Evolutionary conservation across 305 asterid species (phyloP).

Genomic region (Fraxinus greggii): DNA sequence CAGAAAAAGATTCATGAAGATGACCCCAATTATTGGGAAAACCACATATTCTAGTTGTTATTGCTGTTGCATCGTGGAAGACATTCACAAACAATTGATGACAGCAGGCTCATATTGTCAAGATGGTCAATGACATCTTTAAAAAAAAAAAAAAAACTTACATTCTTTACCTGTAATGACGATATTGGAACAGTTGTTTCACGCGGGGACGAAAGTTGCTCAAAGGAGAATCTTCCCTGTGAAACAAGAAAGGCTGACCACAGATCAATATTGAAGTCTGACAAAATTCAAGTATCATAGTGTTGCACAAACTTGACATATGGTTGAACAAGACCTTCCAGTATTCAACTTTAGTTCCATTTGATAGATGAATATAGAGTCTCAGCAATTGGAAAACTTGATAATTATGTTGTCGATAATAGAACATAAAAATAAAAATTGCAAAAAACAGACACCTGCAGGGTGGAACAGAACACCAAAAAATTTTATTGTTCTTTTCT

Average conservation of each 20-base stretch:
- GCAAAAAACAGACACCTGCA: neutral
- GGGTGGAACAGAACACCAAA: conserved; percentile 11
- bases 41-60: neutral
- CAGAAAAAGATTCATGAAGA: neutral
- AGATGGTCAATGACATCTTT: conserved; percentile 7
- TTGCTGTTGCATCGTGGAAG: neutral
- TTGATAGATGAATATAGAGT: conserved; percentile 18
- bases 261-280: conserved; percentile 22
- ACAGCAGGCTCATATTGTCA: neutral
- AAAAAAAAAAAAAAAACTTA: conserved; percentile 14
- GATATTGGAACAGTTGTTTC: conserved; percentile 91
- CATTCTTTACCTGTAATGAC: conserved; percentile 84
- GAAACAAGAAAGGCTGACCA: conserved; percentile 27
- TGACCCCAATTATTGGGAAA: neutral
- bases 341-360: conserved; percentile 20
- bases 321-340: conserved; percentile 12
- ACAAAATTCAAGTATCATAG: conserved; percentile 22
- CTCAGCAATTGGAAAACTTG: conserved; percentile 15
- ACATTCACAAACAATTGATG: conserved; percentile 8
- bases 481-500: neutral
- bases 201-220: conserved; percentile 92
- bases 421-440: neutral
- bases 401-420: conserved; percentile 10
- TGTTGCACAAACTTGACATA: conserved; percentile 17
- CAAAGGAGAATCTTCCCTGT: conserved; percentile 90